A percentile compares a stretch with the other conserved stretches of the same genome.
Conservation (phyloP, 73 alveolate genomes). For the Loxodes magnus region DNA sequence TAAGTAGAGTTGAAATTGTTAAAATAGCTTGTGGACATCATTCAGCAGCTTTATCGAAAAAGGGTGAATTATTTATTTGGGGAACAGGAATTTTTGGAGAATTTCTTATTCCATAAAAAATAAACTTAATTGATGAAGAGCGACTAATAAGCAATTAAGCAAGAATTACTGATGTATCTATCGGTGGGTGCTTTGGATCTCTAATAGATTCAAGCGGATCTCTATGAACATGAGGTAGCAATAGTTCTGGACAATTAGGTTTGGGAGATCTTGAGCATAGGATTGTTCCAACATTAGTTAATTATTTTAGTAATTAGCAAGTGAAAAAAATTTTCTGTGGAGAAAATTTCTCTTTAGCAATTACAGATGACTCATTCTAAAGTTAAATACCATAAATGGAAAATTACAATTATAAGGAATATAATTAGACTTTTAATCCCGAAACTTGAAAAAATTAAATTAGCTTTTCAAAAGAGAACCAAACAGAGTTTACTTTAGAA, state of each 20-base stretch:
- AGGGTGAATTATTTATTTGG: constrained; percentile 24
- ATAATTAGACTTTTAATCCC: too few species aligned
- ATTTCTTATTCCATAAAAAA: constrained; percentile 10
- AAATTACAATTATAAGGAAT: too few species aligned
- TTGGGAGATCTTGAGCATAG: constrained; percentile 28
- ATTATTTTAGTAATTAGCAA: too few species aligned
- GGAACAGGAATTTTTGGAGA: constrained; percentile 45
- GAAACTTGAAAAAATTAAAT: too few species aligned
- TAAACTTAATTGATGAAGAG: constrained; percentile 11
- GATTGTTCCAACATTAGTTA: constrained; percentile 22
- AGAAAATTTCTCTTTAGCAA: too few species aligned
- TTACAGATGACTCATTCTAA: too few species aligned
- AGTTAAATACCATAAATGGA: too few species aligned
- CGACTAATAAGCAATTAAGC: too few species aligned
- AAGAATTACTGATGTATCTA: constrained; percentile 13
- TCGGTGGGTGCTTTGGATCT: constrained; percentile 21
- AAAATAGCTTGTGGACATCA: constrained; percentile 41
- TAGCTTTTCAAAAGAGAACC: too few species aligned
- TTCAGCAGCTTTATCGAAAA: constrained; percentile 25
- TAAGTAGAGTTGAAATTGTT: constrained; percentile 23
- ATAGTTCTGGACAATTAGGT: constrained; percentile 44
- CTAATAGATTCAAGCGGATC: constrained; percentile 19
- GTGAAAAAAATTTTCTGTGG: too few species aligned
- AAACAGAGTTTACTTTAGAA: too few species aligned
- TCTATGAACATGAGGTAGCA: constrained; percentile 35